Evolutionary conservation across 1,139 yeast species (phyloP).

Genomic region (Taphrina deformans): DNA sequence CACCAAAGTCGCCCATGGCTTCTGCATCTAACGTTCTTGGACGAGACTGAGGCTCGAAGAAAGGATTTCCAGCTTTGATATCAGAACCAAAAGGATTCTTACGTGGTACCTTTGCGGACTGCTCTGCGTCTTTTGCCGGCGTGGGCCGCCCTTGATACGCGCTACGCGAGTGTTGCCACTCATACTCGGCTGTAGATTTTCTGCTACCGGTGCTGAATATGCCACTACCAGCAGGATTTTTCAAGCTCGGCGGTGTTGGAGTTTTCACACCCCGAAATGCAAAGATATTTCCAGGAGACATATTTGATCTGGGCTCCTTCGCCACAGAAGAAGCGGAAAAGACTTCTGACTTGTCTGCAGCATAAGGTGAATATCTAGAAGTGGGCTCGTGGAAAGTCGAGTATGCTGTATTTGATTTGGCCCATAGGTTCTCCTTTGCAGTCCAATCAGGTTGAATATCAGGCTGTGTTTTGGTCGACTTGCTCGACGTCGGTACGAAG

Average conservation of each 20-base stretch:
- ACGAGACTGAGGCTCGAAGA: not conserved
- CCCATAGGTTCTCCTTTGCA: not conserved
- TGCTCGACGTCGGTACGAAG: not conserved
- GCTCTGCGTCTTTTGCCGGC: not conserved
- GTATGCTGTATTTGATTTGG: constrained; percentile 14
- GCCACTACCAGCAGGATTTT: not conserved
- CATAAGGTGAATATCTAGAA: constrained; percentile 1
- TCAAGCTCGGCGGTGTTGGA: not conserved
- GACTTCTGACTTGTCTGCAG: not conserved
- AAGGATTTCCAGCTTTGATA: not conserved
- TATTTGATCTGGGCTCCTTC: not conserved
- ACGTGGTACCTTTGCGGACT: not conserved
- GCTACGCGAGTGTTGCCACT: constrained; percentile 22
- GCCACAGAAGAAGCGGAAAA: not conserved
- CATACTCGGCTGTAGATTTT: constrained; percentile 5
- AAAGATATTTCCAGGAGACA: not conserved
- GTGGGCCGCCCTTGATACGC: constrained; percentile 15
- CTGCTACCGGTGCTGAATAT: constrained; percentile 1
- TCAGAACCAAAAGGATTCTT: not conserved
- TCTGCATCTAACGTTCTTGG: not conserved
- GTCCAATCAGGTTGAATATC: not conserved
- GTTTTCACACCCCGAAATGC: not conserved
- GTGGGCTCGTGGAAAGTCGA: constrained; percentile 9
- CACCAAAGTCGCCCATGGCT: not conserved
- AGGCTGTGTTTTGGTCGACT: not conserved